Evolutionary conservation across 2,329 filamentous ascomycete species (phyloP), one percentile per base, ranked within the genome.

Genomic region (Neurospora crassa): DNA sequence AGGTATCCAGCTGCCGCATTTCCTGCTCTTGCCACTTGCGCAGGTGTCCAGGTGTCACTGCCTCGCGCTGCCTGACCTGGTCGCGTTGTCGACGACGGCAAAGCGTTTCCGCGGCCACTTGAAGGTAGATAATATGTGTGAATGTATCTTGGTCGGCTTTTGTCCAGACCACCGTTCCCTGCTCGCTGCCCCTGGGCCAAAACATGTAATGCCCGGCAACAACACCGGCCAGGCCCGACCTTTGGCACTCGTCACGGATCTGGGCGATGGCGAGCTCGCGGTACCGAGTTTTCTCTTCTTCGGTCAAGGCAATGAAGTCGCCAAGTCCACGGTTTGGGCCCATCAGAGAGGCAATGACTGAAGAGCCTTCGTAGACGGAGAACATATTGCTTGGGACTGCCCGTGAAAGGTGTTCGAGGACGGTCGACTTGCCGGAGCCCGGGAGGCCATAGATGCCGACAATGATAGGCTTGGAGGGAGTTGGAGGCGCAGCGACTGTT

Each of bases 111-210:
- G 80, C 73, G 1, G 80, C 74, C 1, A 82, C 75, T 63, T 86
- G 78, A 40, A 90, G 75, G 74, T 90, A 90, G 14, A 91, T 63
- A 16, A 91, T 86, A 74, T 90, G 87, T 0, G 86, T 88, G 76
- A 83, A 90, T 0, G 77, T 81, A 0, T 79, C 63, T 4, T 83
- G 68, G 71, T 90, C 88, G 8, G 75, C 78, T 1, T 77, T 12
- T 0, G 85, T 89, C 69, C 78, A 81, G 0, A 87, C 81, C 6
- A 73, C 18, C 0, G 76, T 20, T 41, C 76, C 78, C n/a, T 37
- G 45, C 10, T 76, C 71, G 0, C 81, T 75, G 1, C 76, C 76
- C 37, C 84, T 80, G 0, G 72, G 4, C 85, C 86, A 89, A 73
- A 90, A 85, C 79, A 85, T 85, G 75, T 81, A 85, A 75, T 90